Conservation (phyloP, 2,329 filamentous ascomycete genomes). For the Lachnellula hyalina region DNA sequence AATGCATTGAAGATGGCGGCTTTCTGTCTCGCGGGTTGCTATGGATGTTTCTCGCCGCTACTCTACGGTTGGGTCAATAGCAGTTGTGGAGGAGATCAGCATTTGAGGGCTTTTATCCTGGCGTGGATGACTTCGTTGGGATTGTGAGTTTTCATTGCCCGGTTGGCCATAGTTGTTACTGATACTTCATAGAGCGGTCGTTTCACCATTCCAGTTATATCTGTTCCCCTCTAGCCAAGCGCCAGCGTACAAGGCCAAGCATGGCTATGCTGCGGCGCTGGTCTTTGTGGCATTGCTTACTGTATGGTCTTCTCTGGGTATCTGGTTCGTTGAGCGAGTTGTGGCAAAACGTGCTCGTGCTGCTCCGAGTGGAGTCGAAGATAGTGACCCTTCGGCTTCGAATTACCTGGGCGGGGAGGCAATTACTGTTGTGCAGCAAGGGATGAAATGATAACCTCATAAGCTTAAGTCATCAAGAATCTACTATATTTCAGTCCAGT, state of each 20-base stretch:
- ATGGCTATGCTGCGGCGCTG: not conserved
- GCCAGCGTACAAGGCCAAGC: constrained; percentile 21
- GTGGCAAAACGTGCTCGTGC: too few relatives aligned
- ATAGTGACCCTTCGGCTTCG: too few relatives aligned
- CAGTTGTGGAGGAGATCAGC: constrained; percentile 30
- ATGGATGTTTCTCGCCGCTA: constrained; percentile 34
- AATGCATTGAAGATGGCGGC: constrained; percentile 31
- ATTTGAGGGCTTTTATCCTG: constrained; percentile 32
- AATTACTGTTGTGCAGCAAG: too few relatives aligned
- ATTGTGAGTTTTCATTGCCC: too few relatives aligned
- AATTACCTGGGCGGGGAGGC: too few relatives aligned
- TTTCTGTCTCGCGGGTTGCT: constrained; percentile 33
- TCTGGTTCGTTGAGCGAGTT: not conserved
- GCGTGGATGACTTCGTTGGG: constrained; percentile 29
- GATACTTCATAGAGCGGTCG: constrained; percentile 19
- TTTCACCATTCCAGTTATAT: constrained; percentile 32
- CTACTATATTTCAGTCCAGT: too few relatives aligned
- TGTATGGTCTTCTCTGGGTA: not conserved
- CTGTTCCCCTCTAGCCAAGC: constrained; percentile 32
- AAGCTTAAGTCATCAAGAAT: too few relatives aligned
- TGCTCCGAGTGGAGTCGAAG: too few relatives aligned
- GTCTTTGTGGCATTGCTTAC: not conserved
- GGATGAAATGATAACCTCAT: too few relatives aligned
- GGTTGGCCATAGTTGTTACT: constrained; percentile 8
- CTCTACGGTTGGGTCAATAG: constrained; percentile 35